Evolutionary conservation across 257 asterid species (phyloP).

Genomic region (Verbena officinalis): DNA sequence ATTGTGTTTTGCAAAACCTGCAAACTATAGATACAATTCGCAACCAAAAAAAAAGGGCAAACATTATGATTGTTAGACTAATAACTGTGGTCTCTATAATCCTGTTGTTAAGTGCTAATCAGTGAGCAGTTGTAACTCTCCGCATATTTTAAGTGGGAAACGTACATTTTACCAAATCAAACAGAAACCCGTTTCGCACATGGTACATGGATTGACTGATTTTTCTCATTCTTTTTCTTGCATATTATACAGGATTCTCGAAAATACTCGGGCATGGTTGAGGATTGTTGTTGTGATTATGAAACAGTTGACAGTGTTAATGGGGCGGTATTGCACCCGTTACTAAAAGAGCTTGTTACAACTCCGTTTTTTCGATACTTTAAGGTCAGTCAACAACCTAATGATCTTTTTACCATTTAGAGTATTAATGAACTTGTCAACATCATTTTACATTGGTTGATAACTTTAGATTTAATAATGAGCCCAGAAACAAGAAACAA

Average conservation of each 20-base stretch:
- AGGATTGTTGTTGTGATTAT: constrained; percentile 97
- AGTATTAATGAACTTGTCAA: too few relatives aligned
- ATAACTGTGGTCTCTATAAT: too few relatives aligned
- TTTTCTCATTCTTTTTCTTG: constrained; percentile 32
- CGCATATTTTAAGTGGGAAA: too few relatives aligned
- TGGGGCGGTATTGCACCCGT: constrained; percentile 77
- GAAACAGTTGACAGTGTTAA: constrained; percentile 88
- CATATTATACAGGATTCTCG: constrained; percentile 70
- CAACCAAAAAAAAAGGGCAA: too few relatives aligned
- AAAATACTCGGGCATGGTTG: constrained; percentile 88
- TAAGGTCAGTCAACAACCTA: constrained; percentile 54
- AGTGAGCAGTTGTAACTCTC: too few relatives aligned
- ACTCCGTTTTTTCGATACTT: constrained; percentile 94
- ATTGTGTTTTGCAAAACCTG: too few relatives aligned
- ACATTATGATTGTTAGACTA: too few relatives aligned
- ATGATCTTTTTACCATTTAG: too few relatives aligned
- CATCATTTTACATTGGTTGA: not conserved
- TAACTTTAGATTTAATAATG: constrained; percentile 11
- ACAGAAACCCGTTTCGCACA: constrained; percentile 9
- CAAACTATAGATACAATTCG: too few relatives aligned
- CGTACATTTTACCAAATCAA: too few relatives aligned
- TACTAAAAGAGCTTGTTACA: constrained; percentile 82
- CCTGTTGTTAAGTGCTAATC: too few relatives aligned
- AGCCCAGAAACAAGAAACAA: constrained; percentile 8
- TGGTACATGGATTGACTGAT: not conserved